phyloP scores from a whole-genome alignment of 2,329 filamentous ascomycete species.

The Talaromyces amestolkiae region DNA sequence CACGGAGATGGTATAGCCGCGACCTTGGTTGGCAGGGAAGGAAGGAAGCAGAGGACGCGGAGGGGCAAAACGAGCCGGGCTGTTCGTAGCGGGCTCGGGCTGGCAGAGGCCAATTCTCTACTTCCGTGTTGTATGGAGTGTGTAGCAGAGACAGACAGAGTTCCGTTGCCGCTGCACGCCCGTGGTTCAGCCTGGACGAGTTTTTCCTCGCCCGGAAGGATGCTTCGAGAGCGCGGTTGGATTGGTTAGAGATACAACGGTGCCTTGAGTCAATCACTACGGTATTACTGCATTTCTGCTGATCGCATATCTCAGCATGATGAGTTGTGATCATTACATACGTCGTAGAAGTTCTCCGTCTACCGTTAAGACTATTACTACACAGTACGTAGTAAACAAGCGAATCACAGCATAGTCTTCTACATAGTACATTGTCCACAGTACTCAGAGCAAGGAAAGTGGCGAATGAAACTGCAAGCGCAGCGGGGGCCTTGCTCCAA shows the following conservation, averaged over 20 bases:
- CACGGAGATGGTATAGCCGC: neutral
- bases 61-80: neutral
- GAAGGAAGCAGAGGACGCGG: neutral
- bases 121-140: too few species aligned
- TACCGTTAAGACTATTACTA: neutral
- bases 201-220: neutral
- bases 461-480: neutral
- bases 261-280: neutral
- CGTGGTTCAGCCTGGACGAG: neutral
- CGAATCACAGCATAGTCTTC: too few species aligned
- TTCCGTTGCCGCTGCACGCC: neutral
- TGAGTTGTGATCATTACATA: neutral
- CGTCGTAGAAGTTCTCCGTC: too few species aligned
- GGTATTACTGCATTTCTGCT: neutral
- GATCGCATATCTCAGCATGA: neutral
- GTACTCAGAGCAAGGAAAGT: neutral
- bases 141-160: neutral
- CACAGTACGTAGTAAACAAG: too few species aligned
- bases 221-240: neutral
- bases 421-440: too few species aligned
- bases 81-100: neutral
- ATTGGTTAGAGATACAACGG: neutral
- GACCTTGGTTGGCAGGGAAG: neutral
- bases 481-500: neutral
- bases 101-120: neutral